Base-by-base conservation (phyloP, 2,329 filamentous ascomycete genomes). In the Colletotrichum costaricense region DNA sequence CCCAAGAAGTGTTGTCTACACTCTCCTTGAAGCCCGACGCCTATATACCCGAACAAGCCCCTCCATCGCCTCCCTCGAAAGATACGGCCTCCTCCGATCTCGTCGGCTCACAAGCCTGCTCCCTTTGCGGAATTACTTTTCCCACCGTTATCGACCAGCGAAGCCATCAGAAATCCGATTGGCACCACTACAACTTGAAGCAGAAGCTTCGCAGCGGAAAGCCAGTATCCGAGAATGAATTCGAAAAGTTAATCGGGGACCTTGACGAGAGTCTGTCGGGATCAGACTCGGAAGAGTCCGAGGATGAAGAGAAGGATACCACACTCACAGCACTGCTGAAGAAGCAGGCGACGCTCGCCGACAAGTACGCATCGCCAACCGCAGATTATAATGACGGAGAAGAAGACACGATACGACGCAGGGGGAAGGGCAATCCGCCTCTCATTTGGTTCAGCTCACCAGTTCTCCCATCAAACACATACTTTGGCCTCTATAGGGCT, bases 101-200 rank as follows among this genome's bases (percentile, higher is more conserved):
- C 73, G 88, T 89, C 49, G 90, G 91, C 11, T 89, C 93, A 6
- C 95, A 94, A 72, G 90, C 94, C 16, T 99, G 97, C 81, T 91
- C 92, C 1, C 87, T 98, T 5, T 99, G 97, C 83, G 87, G 88
- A 52, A 87, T 95, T 49, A 86, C 88, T 5, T 98, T 97, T 78
- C 79, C 87, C 38, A 92, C 88, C 11, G 88, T 97, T 8, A 88
- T 91, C 74, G 96, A 98, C 74, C 96, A 98, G 80, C 90, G 94
- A 74, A 89, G 91, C 72, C 97, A 99, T 83, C 91, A 94, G 71
- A 93, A 94, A 78, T 98, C 96, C 11, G 97, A 99, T 79, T 88
- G 97, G 62, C 97, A 99, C 82, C 90, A 93, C 76, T 99, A 98
- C 84, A 99, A 99, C 81, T 84, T 98, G 74, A 98, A 98, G 83